phyloP scores from a whole-genome alignment of 768 basidiomycete genomes.

The Xerocomellus intermedius region DNA sequence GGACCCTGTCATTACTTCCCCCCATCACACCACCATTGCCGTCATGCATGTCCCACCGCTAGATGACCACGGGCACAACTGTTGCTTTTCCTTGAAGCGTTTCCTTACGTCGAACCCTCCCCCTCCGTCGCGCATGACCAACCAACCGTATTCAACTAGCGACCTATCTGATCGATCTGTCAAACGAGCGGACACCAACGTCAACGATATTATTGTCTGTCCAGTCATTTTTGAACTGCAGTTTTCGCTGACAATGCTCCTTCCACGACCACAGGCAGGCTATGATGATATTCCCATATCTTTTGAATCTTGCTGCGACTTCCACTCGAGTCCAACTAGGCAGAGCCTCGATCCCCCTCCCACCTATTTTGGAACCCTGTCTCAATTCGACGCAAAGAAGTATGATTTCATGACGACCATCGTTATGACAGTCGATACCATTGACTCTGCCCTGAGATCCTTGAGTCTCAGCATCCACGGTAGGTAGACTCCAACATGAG shows the following conservation, averaged over 20 bases:
- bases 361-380: slow-evolving; percentile 35
- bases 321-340: slow-evolving; percentile 30
- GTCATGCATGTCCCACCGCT: slow-evolving; percentile 25
- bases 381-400: slow-evolving; percentile 12
- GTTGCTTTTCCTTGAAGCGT: slow-evolving; percentile 24
- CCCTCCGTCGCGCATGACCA: neutral
- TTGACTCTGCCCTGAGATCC: slow-evolving; percentile 52
- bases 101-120: slow-evolving; percentile 12
- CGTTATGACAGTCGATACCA: slow-evolving; percentile 49
- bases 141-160: neutral
- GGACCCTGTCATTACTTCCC: neutral
- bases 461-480: slow-evolving; percentile 74
- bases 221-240: neutral
- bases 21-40: slow-evolving; percentile 4
- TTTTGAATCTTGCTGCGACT: slow-evolving; percentile 46
- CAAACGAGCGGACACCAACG: slow-evolving; percentile 3
- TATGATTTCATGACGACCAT: slow-evolving; percentile 52
- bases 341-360: slow-evolving; percentile 39
- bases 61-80: slow-evolving; percentile 21
- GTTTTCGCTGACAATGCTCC: neutral
- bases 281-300: slow-evolving; percentile 27
- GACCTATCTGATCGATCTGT: neutral
- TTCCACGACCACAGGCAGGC: slow-evolving; percentile 3
- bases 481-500: slow-evolving; percentile 30
- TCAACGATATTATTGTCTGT: slow-evolving; percentile 11